phyloP scores from a whole-genome alignment of 768 basidiomycete species.

The Podaxis sp. region DNA sequence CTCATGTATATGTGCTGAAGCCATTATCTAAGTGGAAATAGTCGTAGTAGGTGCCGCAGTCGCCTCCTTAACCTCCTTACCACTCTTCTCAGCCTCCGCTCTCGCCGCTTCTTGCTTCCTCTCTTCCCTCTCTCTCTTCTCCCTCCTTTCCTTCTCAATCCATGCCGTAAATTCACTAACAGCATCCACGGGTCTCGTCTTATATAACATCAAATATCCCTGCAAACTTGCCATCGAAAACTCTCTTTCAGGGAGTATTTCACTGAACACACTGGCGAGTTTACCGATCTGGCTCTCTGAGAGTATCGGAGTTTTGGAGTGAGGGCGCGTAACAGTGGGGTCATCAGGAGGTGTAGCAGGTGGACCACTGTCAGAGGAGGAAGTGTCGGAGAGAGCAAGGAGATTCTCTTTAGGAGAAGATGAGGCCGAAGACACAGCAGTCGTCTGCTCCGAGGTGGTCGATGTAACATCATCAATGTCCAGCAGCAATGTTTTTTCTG shows the following conservation, averaged over 20 bases:
- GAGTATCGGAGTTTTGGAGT: slow-evolving; percentile 36
- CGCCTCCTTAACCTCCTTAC: background rate
- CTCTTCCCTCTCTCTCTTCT: slow-evolving; percentile 10
- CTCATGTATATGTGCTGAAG: background rate
- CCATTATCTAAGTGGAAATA: background rate
- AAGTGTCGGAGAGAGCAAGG: background rate
- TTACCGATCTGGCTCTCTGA: slow-evolving; percentile 34
- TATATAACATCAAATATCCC: slow-evolving; percentile 70
- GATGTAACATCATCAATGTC: background rate
- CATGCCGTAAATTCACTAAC: slow-evolving; percentile 44
- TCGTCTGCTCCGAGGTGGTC: background rate
- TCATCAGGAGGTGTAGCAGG: slow-evolving; percentile 1
- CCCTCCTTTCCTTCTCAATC: slow-evolving; percentile 45
- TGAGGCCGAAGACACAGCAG: background rate
- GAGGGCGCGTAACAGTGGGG: slow-evolving; percentile 28
- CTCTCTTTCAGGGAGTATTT: slow-evolving; percentile 47
- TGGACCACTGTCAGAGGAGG: background rate
- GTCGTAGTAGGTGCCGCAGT: background rate
- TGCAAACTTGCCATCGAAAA: slow-evolving; percentile 52
- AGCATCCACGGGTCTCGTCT: slow-evolving; percentile 57
- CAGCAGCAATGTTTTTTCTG: background rate
- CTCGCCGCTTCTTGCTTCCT: background rate
- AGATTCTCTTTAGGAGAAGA: background rate
- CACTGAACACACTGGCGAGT: slow-evolving; percentile 59
- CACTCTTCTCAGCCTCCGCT: background rate